Evolutionary conservation across 2,329 filamentous ascomycete species (phyloP).

Genomic region (Ophiostoma novo-ulmi): DNA sequence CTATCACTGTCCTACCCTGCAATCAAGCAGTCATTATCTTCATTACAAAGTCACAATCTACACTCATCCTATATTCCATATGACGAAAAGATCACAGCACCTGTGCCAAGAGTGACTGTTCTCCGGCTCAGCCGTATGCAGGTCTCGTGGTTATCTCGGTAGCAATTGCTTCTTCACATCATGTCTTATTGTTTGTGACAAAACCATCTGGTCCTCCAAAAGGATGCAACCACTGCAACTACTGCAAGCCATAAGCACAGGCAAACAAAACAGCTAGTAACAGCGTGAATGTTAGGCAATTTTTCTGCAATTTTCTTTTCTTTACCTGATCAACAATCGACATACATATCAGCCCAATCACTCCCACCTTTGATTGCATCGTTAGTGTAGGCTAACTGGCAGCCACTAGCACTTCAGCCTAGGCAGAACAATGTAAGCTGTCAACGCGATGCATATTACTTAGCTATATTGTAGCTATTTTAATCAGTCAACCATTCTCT

Average conservation of each 20-base stretch:
- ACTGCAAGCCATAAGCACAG: neutral
- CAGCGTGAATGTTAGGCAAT: neutral
- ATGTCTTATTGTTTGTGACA: no score
- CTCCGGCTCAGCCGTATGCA: neutral
- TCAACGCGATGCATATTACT: neutral
- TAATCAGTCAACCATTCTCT: no score
- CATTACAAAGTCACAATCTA: no score
- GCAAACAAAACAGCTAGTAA: neutral
- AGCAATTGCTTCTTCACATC: neutral
- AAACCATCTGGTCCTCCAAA: neutral
- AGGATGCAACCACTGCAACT: neutral
- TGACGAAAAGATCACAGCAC: neutral
- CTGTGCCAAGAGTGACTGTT: neutral
- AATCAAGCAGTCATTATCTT: neutral
- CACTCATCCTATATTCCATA: neutral
- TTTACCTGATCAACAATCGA: neutral
- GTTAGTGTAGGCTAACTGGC: slow-evolving; percentile 13
- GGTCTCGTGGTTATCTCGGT: neutral
- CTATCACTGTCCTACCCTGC: neutral
- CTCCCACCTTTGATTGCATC: slow-evolving; percentile 1
- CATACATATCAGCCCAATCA: slow-evolving; percentile 5
- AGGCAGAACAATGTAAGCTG: neutral
- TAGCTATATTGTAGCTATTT: neutral
- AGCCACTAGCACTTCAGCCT: slow-evolving; percentile 10
- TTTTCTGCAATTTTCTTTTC: neutral